Base-by-base conservation (phyloP, 169 alveolate species). In the Besnoitia besnoiti region DNA sequence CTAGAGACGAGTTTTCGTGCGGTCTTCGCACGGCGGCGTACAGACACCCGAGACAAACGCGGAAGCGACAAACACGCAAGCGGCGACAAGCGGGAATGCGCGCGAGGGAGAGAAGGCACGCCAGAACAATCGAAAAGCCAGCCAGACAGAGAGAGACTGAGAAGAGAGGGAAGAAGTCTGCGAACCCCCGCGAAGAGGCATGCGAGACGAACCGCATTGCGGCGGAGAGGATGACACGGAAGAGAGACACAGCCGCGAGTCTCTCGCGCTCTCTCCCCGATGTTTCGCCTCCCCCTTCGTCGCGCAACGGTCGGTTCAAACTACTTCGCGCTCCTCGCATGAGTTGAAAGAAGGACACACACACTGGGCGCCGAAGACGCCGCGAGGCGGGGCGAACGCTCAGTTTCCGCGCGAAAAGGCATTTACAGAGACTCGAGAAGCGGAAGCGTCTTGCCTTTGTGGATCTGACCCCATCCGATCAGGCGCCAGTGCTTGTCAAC, bases 401-500 rank as follows among this genome's bases (percentile, higher is more conserved):
- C 80, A 14, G 46, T n/a, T n/a, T 16, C 39, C 44, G 19, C 47
- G 30, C 14, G 35, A 24, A 24, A 61, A n/a, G n/a, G 33, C 75
- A 40, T 33, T 91, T 73, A 91, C 39, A 84, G 91, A 33, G 94
- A 55, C 39, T 85, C 94, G 27, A 61, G 90, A 8, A 91, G 91
- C 35, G 87, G 85, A 7, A 91, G 50, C 30, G 91, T 91, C 76
- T 92, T 92, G 30, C 95, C 95, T 90, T 90, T 93, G 61, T 89
- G 77, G 73, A 93, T 93, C 75, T 89, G 92, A n/a, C 95, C 95
- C 91, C 93, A 93, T 16, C 95, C 95, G 40, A 93, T 90, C 77
- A 93, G 85, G 51, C 99, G 97, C 99, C 99, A 99, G 95, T 98
- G 99, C 95, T 98, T 98, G 89, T 98, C 99, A 47, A 99, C 98